Conservation (phyloP, 768 basidiomycete genomes). For the Suillus bovinus region DNA sequence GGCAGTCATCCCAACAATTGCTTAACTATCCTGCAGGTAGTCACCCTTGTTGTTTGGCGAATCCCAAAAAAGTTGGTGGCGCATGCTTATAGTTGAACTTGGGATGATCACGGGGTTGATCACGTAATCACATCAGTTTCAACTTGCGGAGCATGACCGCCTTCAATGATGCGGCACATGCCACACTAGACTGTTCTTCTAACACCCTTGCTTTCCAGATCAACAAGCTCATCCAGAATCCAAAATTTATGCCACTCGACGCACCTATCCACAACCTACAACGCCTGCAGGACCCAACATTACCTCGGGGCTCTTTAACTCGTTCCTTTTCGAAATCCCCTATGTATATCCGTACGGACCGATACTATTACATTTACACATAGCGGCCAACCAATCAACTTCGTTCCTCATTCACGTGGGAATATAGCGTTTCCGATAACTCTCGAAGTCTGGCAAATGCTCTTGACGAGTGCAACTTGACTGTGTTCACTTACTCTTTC, state of each 20-base stretch:
- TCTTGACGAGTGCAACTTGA: neutral
- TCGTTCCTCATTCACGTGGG: neutral
- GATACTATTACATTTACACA: too few species aligned
- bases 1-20: too few species aligned
- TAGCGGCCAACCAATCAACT: neutral
- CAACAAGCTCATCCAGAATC: slow-evolving; percentile 28
- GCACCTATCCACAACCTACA: slow-evolving; percentile 29
- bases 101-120: too few species aligned
- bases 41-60: too few species aligned
- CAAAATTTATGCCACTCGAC: slow-evolving; percentile 44
- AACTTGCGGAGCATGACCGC: too few species aligned
- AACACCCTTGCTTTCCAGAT: neutral
- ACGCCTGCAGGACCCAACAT: neutral
- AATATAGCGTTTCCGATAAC: neutral
- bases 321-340: neutral
- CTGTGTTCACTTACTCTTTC: neutral
- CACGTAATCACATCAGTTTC: too few species aligned
- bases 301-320: neutral
- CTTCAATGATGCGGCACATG: too few species aligned
- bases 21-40: too few species aligned
- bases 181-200: too few species aligned
- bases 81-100: too few species aligned
- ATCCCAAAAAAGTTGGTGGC: too few species aligned
- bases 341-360: neutral
- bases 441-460: neutral